Conservation (phyloP, 305 asterid species). For the Euphrasia arctica region DNA sequence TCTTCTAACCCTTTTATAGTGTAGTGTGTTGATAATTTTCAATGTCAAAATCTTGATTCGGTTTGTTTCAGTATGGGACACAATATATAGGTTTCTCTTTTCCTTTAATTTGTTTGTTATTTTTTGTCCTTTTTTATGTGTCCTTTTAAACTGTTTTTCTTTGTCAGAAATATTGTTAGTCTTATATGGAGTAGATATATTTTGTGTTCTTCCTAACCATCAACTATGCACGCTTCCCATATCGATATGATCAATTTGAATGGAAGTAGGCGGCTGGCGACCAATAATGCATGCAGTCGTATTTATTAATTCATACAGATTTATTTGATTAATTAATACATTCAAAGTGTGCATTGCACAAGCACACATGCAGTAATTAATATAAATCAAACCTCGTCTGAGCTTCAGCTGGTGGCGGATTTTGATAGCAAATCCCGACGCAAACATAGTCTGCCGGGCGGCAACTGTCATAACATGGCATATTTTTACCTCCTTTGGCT, state of each 20-base stretch:
- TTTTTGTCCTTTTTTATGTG: slow-evolving; percentile 16
- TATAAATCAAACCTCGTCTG: background rate
- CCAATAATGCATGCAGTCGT: no score
- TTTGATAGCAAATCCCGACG: slow-evolving; percentile 7
- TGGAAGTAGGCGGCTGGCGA: background rate
- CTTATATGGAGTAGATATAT: background rate
- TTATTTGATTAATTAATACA: background rate
- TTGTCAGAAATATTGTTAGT: background rate
- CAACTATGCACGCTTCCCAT: no score
- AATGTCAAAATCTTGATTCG: background rate
- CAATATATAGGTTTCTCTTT: no score
- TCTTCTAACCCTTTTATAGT: slow-evolving; percentile 15
- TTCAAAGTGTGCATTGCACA: background rate
- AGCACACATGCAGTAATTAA: background rate
- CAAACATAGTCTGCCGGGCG: slow-evolving; percentile 9
- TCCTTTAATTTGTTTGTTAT: slow-evolving; percentile 23
- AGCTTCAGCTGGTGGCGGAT: background rate
- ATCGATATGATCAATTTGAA: no score
- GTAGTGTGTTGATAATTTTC: background rate
- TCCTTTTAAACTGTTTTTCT: background rate
- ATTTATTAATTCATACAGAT: background rate
- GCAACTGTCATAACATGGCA: slow-evolving; percentile 18
- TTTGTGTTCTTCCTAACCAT: background rate
- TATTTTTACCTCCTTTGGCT: background rate
- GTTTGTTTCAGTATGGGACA: slow-evolving; percentile 1